These are phyloP conservation scores for Ophidiomyces ophidiicola DNA, from an alignment of 2,329 filamentous ascomycete species.

Conservation along the genomic window DNA sequence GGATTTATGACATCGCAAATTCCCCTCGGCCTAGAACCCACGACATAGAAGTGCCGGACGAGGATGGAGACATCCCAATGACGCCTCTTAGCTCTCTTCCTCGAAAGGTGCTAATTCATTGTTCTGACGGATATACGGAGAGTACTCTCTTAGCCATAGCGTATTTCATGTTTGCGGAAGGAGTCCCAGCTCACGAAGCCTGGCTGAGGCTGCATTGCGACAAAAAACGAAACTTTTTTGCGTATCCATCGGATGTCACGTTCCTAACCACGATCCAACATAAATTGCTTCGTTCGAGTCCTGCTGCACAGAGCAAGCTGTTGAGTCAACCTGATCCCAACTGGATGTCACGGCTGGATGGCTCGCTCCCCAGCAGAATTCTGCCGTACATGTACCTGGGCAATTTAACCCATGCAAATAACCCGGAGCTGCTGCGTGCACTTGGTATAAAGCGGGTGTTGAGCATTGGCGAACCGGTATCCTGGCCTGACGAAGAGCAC, in stretches of 20 bases:
- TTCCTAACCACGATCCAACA: slow-evolving; percentile 66
- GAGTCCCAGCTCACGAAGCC: slow-evolving; percentile 64
- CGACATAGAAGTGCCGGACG: slow-evolving; percentile 28
- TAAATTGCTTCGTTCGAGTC: slow-evolving; percentile 51
- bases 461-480: slow-evolving; percentile 79
- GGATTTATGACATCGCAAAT: slow-evolving; percentile 76
- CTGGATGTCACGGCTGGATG: slow-evolving; percentile 77
- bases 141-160: slow-evolving; percentile 78
- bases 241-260: slow-evolving; percentile 80
- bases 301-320: slow-evolving; percentile 20
- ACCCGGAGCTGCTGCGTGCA: slow-evolving; percentile 65
- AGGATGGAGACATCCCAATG: slow-evolving; percentile 48
- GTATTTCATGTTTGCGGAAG: slow-evolving; percentile 87
- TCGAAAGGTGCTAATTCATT: slow-evolving; percentile 75
- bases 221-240: slow-evolving; percentile 85
- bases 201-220: slow-evolving; percentile 76
- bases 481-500: slow-evolving; percentile 61
- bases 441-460: slow-evolving; percentile 79
- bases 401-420: slow-evolving; percentile 87
- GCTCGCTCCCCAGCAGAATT: slow-evolving; percentile 78
- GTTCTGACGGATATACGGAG: slow-evolving; percentile 91
- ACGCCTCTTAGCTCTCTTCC: slow-evolving; percentile 28
- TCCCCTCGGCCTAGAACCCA: slow-evolving; percentile 34
- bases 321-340: slow-evolving; percentile 43
- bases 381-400: slow-evolving; percentile 93